Evolutionary conservation across 352 stramenopile genomes (phyloP), one percentile per base, ranked within the genome.

Genomic region (Plasmopara viticola): DNA sequence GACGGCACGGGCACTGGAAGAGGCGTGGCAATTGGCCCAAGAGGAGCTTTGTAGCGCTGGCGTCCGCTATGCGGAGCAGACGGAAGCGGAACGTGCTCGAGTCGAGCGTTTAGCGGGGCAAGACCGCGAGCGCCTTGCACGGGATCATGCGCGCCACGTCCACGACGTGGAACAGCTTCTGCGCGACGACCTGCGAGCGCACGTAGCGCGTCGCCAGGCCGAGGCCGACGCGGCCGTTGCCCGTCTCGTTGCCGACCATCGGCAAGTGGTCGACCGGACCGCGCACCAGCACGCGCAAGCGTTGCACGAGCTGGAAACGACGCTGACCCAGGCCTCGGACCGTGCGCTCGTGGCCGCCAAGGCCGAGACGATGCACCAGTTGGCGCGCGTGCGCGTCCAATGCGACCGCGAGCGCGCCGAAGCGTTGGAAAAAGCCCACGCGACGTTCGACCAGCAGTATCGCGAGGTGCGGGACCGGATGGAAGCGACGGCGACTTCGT

Each of bases 321-420:
- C 33, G 14, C 48, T 77, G 3, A 57, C 64, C 15, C 15, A 9
- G 6, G 56, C 58, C 7, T 64, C 72, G 34, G 51, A 67, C 13
- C 52, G 47, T n/a, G 64, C 74, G 18, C 48, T 79, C 5, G 44
- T 78, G 12, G 48, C 60, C 7, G 49, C 71, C 29, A 64, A 63
- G 9, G 41, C 62, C 0, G 68, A 84, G 9, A 66, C 64, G n/a
- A 45, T 59, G 1, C 60, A 72, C 14, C 56, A 78, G 28, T 37
- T 76, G 14, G 60, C 53, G 0, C 60, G 72, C 0, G 17, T 79
- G 12, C 52, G 50, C 2, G 45, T 12, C 0, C 59, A 69, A 28
- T 84, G 81, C 51, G 72, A 90, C 35, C n/a, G 28, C 0, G 70
- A 83, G 44, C 60, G 60, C 3, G 47, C 51, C 1, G 52, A 64